Percentiles rank a stretch among this genome's conserved stretches.
Evolutionary conservation across 1,284 basidiomycete genomes (phyloP).

Genomic region (Quambalaria eucalypti): DNA sequence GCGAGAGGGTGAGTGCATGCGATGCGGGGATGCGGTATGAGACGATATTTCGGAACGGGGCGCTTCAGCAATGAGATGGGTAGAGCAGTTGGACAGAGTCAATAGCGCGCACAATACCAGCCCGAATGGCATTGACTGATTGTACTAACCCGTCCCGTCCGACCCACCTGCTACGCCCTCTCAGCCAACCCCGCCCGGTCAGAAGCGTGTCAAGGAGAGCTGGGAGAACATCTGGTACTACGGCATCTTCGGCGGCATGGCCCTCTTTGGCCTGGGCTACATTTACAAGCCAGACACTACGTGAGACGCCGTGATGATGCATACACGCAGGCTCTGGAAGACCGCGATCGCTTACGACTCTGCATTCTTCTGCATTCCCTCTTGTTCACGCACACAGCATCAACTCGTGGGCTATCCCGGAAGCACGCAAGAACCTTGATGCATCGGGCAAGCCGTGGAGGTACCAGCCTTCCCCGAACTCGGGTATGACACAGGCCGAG

Average conservation of each 20-base stretch:
- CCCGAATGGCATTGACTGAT: not conserved
- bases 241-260: conserved; percentile 76
- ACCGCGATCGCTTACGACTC: no score
- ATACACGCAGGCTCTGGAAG: not conserved
- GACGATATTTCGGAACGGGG: not conserved
- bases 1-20: conserved; percentile 33
- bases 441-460: conserved; percentile 35
- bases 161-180: not conserved
- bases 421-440: conserved; percentile 43
- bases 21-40: not conserved
- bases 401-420: conserved; percentile 38
- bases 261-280: conserved; percentile 63
- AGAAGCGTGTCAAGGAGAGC: conserved; percentile 72
- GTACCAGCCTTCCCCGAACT: conserved; percentile 32
- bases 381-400: conserved; percentile 19
- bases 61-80: not conserved
- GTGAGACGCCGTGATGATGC: conserved; percentile 52
- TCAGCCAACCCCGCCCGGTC: conserved; percentile 55
- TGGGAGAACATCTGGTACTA: conserved; percentile 56
- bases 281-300: conserved; percentile 95
- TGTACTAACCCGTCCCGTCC: not conserved
- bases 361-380: not conserved
- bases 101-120: no score
- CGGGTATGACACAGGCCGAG: not conserved
- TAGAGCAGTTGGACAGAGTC: not conserved